Conservation (phyloP, 225 moss, liverwort and hornwort genomes). For the Sphagnum contortum region DNA sequence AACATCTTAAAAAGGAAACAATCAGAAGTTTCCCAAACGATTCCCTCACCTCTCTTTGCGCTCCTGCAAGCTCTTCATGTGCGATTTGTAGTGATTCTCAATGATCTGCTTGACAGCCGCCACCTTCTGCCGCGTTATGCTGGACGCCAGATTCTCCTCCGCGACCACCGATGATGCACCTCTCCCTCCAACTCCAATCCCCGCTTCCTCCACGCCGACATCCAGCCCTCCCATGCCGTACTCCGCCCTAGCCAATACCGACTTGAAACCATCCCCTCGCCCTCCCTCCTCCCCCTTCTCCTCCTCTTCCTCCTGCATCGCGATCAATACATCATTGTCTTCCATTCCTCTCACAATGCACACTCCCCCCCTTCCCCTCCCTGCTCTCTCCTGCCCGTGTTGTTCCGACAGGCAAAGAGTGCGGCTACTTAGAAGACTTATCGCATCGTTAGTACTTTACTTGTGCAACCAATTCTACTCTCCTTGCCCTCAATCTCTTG, state of each 20-base stretch:
- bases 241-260: slow-evolving; percentile 83
- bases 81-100: slow-evolving; percentile 60
- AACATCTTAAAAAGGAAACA: no score
- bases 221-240: slow-evolving; percentile 91
- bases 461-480: no score
- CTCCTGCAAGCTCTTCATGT: slow-evolving; percentile 67
- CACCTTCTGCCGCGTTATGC: slow-evolving; percentile 48
- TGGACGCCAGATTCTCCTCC: slow-evolving; percentile 37
- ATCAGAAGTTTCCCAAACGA: no score
- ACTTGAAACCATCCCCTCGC: slow-evolving; percentile 59
- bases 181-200: slow-evolving; percentile 1
- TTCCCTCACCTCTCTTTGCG: slow-evolving; percentile 42
- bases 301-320: slow-evolving; percentile 9
- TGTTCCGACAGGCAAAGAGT: no score
- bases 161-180: slow-evolving; percentile 9
- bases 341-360: no score
- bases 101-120: slow-evolving; percentile 63
- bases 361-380: no score
- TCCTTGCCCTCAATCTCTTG: no score
- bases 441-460: no score
- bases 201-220: slow-evolving; percentile 57
- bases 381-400: no score
- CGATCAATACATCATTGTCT: no score
- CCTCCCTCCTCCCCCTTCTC: slow-evolving; percentile 52
- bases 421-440: no score